phyloP scores from a whole-genome alignment of 106 monocot species.

The Dendrobium catenatum region DNA sequence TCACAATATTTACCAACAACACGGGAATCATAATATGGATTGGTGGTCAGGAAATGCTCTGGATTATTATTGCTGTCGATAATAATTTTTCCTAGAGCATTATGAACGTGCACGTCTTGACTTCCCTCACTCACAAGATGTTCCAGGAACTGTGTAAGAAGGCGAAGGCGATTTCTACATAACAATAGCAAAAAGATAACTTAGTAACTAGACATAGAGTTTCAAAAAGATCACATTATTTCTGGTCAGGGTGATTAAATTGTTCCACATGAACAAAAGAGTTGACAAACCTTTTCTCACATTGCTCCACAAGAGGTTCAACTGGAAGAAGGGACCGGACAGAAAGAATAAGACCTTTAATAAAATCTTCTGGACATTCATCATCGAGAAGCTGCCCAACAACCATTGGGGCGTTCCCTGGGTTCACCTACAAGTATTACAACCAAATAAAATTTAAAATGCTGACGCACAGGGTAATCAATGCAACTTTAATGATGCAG shows the following conservation, averaged over 20 bases:
- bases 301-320: conserved; percentile 95
- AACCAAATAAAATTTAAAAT: background rate
- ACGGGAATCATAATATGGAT: conserved; percentile 98
- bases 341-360: conserved; percentile 93
- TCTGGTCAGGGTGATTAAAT: background rate
- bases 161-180: conserved; percentile 71
- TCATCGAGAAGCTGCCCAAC: conserved; percentile 93
- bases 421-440: conserved; percentile 63
- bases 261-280: background rate
- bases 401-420: conserved; percentile 84
- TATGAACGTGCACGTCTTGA: conserved; percentile 99
- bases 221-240: background rate
- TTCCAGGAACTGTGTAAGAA: conserved; percentile 93
- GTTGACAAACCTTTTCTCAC: conserved; percentile 76
- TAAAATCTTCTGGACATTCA: conserved; percentile 98
- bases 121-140: conserved; percentile 99
- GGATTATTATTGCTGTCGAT: conserved; percentile 99
- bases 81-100: conserved; percentile 95
- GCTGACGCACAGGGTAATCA: too few species aligned
- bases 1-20: conserved; percentile 99
- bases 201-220: background rate
- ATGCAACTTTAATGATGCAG: too few species aligned
- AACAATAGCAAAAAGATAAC: conserved; percentile 8
- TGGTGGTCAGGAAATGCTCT: conserved; percentile 93
- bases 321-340: conserved; percentile 96